A percentile compares a stretch with the other conserved stretches of the same genome.
Evolutionary conservation across 2,329 filamentous ascomycete species (phyloP).

Genomic region (Shiraia bambusicola): DNA sequence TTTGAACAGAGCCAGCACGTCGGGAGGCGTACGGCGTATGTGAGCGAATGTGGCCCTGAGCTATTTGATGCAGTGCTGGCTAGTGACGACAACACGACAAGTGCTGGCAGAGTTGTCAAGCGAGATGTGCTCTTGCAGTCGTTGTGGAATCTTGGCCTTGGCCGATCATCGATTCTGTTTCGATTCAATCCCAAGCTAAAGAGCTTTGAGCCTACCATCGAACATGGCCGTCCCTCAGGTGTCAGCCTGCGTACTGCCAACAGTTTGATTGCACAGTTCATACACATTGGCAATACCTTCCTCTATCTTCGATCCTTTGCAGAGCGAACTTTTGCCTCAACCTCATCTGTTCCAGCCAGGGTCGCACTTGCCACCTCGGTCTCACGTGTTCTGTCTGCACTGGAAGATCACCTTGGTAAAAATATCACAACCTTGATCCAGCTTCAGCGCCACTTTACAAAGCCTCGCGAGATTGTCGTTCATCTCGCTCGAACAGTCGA

Average conservation of each 20-base stretch:
- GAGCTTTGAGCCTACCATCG: slow-evolving; percentile 54
- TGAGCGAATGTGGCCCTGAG: slow-evolving; percentile 67
- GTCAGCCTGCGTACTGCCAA: slow-evolving; percentile 52
- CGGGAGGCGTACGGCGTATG: slow-evolving; percentile 53
- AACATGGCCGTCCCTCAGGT: slow-evolving; percentile 53
- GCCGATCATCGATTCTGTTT: slow-evolving; percentile 72
- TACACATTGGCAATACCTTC: slow-evolving; percentile 42
- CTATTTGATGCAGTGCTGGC: slow-evolving; percentile 64
- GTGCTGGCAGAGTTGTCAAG: slow-evolving; percentile 43
- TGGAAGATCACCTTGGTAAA: slow-evolving; percentile 45
- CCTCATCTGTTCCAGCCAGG: slow-evolving; percentile 40
- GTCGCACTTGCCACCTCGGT: slow-evolving; percentile 48
- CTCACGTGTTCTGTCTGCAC: slow-evolving; percentile 41
- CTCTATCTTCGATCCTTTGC: slow-evolving; percentile 40
- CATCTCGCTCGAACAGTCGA: slow-evolving; percentile 56
- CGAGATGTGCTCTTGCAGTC: slow-evolving; percentile 49
- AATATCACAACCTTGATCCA: slow-evolving; percentile 43
- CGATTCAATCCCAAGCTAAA: slow-evolving; percentile 56
- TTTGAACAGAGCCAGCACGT: slow-evolving; percentile 55
- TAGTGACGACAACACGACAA: slow-evolving; percentile 46
- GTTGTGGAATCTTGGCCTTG: slow-evolving; percentile 67
- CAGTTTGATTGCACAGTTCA: slow-evolving; percentile 54
- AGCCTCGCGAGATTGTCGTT: slow-evolving; percentile 55
- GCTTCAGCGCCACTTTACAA: slow-evolving; percentile 43
- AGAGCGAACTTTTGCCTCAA: slow-evolving; percentile 39